Evolutionary conservation across 106 monocot species (phyloP).

Genomic region (Agapanthus africanus): DNA sequence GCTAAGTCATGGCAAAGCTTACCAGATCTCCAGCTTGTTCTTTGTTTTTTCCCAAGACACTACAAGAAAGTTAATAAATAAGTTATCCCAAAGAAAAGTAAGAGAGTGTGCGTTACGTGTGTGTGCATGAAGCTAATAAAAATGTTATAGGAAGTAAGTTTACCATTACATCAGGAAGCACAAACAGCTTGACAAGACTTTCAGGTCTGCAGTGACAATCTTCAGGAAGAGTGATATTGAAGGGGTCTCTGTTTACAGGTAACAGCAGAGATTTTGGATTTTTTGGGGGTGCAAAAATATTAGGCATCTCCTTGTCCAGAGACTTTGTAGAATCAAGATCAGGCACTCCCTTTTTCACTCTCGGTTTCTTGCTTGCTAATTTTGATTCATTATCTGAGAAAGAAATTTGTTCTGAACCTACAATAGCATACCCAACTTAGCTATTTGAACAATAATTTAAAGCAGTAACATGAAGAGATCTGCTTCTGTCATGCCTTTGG

Average conservation of each 20-base stretch:
- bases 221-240: slow-evolving; percentile 79
- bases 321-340: slow-evolving; percentile 69
- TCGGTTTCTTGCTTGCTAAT: slow-evolving; percentile 31
- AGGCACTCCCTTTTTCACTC: slow-evolving; percentile 31
- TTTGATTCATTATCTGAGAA: slow-evolving; percentile 26
- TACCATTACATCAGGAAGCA: slow-evolving; percentile 80
- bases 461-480: background rate
- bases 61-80: slow-evolving; percentile 22
- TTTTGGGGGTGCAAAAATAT: slow-evolving; percentile 61
- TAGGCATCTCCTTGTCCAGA: slow-evolving; percentile 32
- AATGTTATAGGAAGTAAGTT: background rate
- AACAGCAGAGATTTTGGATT: slow-evolving; percentile 57
- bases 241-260: slow-evolving; percentile 37
- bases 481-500: slow-evolving; percentile 48
- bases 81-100: slow-evolving; percentile 7
- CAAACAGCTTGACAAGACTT: slow-evolving; percentile 72
- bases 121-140: background rate
- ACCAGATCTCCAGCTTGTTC: slow-evolving; percentile 48
- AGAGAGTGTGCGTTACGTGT: background rate
- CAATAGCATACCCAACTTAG: slow-evolving; percentile 5
- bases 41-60: slow-evolving; percentile 67
- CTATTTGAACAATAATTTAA: background rate
- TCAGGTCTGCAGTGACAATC: slow-evolving; percentile 90
- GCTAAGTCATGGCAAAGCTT: too few species aligned
- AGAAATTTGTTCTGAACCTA: slow-evolving; percentile 44